These are phyloP conservation scores for Venturia asperata DNA, from an alignment of 2,329 filamentous ascomycete species.

Conservation along the genomic window DNA sequence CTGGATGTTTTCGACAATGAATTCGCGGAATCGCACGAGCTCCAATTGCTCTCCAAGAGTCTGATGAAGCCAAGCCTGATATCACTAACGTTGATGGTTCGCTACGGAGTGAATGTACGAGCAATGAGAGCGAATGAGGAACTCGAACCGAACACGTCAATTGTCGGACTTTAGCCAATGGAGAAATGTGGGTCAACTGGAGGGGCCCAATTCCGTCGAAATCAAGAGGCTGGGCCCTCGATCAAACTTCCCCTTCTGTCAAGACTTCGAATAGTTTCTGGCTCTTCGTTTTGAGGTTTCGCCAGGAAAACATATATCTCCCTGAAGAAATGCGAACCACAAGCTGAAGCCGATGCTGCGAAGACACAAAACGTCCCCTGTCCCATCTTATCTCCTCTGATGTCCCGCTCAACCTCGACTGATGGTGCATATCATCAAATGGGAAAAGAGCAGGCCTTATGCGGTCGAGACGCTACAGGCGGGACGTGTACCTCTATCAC, in stretches of 20 bases:
- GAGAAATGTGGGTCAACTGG: not conserved
- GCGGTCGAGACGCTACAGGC: not conserved
- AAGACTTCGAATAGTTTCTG: not conserved
- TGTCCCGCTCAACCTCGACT: not conserved
- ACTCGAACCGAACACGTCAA: not conserved
- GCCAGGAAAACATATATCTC: not conserved
- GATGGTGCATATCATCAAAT: not conserved
- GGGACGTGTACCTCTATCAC: conserved; percentile 1
- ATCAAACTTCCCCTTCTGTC: not conserved
- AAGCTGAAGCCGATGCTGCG: not conserved
- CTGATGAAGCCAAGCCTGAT: not conserved
- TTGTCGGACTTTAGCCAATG: not conserved
- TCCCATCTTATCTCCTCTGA: not conserved
- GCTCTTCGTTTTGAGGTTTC: not conserved
- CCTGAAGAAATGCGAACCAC: not conserved
- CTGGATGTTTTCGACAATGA: not conserved
- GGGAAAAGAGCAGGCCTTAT: not conserved
- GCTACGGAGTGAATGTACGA: not conserved
- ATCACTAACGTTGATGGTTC: not conserved
- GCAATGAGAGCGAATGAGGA: not conserved
- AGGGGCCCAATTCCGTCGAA: not conserved
- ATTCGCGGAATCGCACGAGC: not conserved
- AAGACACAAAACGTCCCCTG: not conserved
- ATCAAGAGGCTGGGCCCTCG: not conserved
- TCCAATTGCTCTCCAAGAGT: not conserved